These are phyloP conservation scores for Ganoderma resinaceum DNA, from an alignment of 1,284 basidiomycete species.

Conservation along the genomic window DNA sequence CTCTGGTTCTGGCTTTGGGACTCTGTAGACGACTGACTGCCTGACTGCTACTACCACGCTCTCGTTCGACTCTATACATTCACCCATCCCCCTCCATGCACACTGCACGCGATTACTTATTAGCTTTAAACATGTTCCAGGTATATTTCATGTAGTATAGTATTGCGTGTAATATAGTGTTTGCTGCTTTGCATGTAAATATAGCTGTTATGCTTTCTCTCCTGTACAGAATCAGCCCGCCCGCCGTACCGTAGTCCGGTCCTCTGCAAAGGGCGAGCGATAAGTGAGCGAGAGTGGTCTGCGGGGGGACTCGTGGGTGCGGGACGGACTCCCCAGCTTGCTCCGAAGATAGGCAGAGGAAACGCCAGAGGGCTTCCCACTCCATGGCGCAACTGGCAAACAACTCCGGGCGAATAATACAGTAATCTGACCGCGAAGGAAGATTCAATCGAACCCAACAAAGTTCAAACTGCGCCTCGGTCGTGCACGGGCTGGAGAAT, in stretches of 20 bases:
- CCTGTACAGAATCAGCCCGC: not conserved
- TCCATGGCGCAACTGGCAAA: conserved; percentile 5
- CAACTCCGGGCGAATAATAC: conserved; percentile 7
- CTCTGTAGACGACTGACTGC: conserved; percentile 30
- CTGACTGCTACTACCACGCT: conserved; percentile 16
- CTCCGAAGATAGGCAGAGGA: conserved; percentile 33
- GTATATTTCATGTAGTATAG: conserved; percentile 39
- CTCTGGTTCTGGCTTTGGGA: conserved; percentile 32
- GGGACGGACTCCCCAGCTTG: conserved; percentile 19
- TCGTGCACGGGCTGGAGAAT: conserved; percentile 13
- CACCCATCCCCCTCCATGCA: conserved; percentile 24
- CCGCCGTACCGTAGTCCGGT: conserved; percentile 4
- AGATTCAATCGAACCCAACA: conserved; percentile 1
- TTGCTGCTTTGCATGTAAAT: conserved; percentile 32
- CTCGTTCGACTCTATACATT: conserved; percentile 6
- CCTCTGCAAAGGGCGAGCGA: conserved; percentile 2
- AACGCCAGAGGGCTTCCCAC: conserved; percentile 22
- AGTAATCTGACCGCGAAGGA: not conserved
- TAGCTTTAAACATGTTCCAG: conserved; percentile 35
- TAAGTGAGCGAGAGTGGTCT: not conserved
- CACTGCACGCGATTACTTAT: conserved; percentile 34
- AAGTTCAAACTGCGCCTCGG: conserved; percentile 20
- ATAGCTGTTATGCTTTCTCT: conserved; percentile 23
- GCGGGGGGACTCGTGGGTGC: not conserved
- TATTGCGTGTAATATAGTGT: conserved; percentile 38